Evolutionary conservation across 2,329 filamentous ascomycete genomes (phyloP), one percentile per base, ranked within the genome.

Genomic region (Ophiostoma sp.): DNA sequence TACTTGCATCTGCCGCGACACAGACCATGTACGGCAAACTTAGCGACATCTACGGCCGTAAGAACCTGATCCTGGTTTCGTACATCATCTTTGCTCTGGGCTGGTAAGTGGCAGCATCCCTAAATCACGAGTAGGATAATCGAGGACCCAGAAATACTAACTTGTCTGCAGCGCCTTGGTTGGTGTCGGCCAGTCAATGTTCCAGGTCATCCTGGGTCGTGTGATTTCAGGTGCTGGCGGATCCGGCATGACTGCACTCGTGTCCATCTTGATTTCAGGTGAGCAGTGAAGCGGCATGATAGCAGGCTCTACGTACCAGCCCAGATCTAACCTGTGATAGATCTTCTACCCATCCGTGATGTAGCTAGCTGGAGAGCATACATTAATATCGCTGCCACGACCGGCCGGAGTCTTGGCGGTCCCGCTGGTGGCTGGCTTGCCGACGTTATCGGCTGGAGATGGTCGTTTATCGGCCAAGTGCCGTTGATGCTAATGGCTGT

Each of bases 361-460:
- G 80, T 85, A 0, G 84, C 83, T 0, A 76, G 80, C 0, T 86
- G 83, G 83, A 79, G 83, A 65, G 80, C 81, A 14, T 84, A 83
- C 69, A 77, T 84, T 68, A 85, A 85, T 60, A 77, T 85, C 0
- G 79, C 82, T 11, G 79, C 81, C 11, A 85, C 83, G 0, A 78
- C 79, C 2, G 83, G 83, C 2, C 78, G 84, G 47, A 83, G 81
- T 62, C 72, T 85, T 0, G 84, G 84, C 1, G 83, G 83, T 0
- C 83, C 83, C 3, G 68, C 88, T 0, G 88, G 87, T 0, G 88
- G 87, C 2, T 84, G 81, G 73, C 75, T 89, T 1, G 83, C 86
- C 0, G 85, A 89, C 71, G 81, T 82, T 0, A 80, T 89, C 12
- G 87, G 87, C 16, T 90, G 87, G 88, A 78, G 88, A 75, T 88